These are phyloP conservation scores for Aaosphaeria arxii DNA, from an alignment of 2,329 filamentous ascomycete species.

Conservation along the genomic window DNA sequence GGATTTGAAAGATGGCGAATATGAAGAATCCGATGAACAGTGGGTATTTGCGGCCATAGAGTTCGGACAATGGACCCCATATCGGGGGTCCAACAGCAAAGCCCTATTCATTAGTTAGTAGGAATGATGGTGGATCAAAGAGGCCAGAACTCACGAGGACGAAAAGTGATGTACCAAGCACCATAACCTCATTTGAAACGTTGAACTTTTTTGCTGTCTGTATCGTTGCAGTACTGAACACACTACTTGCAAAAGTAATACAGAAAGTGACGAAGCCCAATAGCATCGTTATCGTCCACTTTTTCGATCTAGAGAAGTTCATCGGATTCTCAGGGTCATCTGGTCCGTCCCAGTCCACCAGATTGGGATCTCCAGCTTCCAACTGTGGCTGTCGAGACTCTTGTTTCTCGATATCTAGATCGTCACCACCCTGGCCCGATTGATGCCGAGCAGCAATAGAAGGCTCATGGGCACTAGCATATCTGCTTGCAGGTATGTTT, in stretches of 20 bases:
- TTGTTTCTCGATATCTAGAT: conserved; percentile 6
- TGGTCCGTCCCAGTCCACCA: conserved; percentile 7
- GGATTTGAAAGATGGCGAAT: conserved; percentile 55
- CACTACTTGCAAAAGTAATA: conserved; percentile 48
- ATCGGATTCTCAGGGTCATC: conserved; percentile 17
- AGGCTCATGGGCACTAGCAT: neutral
- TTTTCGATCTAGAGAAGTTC: conserved; percentile 25
- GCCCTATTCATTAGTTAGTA: neutral
- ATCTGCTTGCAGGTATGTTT: neutral
- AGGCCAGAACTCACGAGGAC: conserved; percentile 23
- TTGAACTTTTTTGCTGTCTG: conserved; percentile 41
- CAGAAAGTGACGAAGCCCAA: conserved; percentile 45
- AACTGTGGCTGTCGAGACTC: neutral
- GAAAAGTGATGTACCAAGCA: conserved; percentile 45
- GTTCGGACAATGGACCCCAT: conserved; percentile 50
- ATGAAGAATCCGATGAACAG: conserved; percentile 48
- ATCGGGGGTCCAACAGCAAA: neutral
- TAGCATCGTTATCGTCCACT: conserved; percentile 43
- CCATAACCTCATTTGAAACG: conserved; percentile 44
- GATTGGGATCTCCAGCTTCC: conserved; percentile 4
- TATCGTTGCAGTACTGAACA: conserved; percentile 44
- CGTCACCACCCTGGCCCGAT: neutral
- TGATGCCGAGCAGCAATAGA: neutral
- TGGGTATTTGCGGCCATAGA: conserved; percentile 50
- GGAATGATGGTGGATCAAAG: neutral